These are phyloP conservation scores for Striga asiatica DNA, from an alignment of 257 asterid genomes.

Conservation along the genomic window DNA sequence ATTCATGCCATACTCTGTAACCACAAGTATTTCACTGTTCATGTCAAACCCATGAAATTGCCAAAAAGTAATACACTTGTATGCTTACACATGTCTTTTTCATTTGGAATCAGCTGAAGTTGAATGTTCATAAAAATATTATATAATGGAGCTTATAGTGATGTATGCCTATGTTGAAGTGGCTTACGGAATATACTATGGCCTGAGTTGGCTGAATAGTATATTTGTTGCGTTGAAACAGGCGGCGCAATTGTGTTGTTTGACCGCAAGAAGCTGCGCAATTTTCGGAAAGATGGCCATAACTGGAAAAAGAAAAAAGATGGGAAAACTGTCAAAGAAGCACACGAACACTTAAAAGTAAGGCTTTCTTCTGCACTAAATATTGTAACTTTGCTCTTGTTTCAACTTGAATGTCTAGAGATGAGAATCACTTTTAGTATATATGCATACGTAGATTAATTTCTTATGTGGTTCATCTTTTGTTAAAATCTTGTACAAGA, in stretches of 20 bases:
- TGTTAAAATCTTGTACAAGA: neutral
- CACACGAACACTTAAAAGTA: constrained; percentile 74
- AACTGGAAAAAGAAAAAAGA: constrained; percentile 79
- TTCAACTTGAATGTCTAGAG: neutral
- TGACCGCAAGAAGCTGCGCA: constrained; percentile 76
- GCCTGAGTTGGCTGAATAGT: constrained; percentile 13
- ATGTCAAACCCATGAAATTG: constrained; percentile 57
- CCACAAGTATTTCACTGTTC: constrained; percentile 41
- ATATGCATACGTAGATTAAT: no score
- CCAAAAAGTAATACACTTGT: constrained; percentile 41
- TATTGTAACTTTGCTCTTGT: neutral
- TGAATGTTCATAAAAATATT: neutral
- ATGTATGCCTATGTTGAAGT: neutral
- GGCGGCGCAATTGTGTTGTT: constrained; percentile 62
- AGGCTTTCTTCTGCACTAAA: constrained; percentile 12
- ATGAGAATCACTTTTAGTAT: neutral
- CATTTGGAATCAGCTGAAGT: neutral
- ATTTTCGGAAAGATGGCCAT: constrained; percentile 68
- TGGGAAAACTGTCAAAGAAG: constrained; percentile 78
- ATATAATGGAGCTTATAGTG: neutral
- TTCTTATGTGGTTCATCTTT: neutral
- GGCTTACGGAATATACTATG: neutral
- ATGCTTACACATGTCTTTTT: neutral
- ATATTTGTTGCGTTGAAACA: constrained; percentile 10
- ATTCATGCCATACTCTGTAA: constrained; percentile 61